Base-by-base conservation (phyloP, 768 basidiomycete genomes). In the Clitopilus passeckerianus region DNA sequence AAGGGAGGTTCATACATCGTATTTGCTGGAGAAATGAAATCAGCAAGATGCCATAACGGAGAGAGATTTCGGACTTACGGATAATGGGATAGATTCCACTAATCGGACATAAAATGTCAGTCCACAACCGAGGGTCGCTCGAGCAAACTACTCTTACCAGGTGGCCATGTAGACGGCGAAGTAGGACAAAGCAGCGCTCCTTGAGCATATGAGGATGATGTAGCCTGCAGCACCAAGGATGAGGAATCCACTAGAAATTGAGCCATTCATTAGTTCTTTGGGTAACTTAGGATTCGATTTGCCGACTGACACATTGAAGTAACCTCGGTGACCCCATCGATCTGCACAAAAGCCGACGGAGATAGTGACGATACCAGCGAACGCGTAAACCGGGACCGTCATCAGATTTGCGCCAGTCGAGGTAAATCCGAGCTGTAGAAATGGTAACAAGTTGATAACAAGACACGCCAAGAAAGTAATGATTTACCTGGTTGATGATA, bases 1-100 rank as follows among this genome's bases (percentile, higher is more conserved):
- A 33, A 56, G 34, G 46, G 20, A 22, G 14, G 6, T 33, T 66
- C 77, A 64, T 65, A 86, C 85, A 84, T 77, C 0, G 82, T 80
- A 65, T 87, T 87, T 12, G 86, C 86, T 86, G 23, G n/a, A 18
- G 44, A 23, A 8, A 34, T 56, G 27, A 59, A 53, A 54, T n/a
- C 4, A 23, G 22, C 20, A 24, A 9, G 16, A 53, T 16, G 53
- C 6, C 8, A 33, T 24, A 23, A 22, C 15, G 23, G n/a, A 53
- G 5, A 33, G 33, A 30, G 27, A 18, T 5, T 14, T 43, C 34
- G 57, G 0, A 64, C 85, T 82, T 67, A 86, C 87, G 78, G 62
- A 91, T 85, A 33, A 84, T 77, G 5, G 89, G 87, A 68, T 89
- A 91, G 58, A 91, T 90, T 8, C 90, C 90, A 63, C 86, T 85